phyloP scores from a whole-genome alignment of 768 basidiomycete species.

The Postia placenta region DNA sequence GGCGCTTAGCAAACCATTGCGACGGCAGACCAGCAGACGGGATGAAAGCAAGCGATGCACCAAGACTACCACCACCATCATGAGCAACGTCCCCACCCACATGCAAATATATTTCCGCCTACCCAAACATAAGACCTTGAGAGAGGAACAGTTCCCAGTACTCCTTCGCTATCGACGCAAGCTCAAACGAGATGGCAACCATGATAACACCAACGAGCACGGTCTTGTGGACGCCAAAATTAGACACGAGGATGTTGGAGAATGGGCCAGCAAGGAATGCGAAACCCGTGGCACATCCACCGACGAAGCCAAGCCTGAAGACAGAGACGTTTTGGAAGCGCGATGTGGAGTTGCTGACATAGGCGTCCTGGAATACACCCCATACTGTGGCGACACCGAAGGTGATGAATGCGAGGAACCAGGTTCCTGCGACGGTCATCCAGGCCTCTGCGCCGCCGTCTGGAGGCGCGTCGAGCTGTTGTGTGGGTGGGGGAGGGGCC shows the following conservation, averaged over 20 bases:
- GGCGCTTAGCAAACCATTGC: background rate
- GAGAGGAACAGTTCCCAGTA: constrained; percentile 1
- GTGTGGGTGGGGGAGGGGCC: no score
- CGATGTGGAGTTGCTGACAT: background rate
- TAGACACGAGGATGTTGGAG: background rate
- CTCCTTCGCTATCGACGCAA: background rate
- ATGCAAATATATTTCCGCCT: background rate
- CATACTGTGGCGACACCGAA: constrained; percentile 1
- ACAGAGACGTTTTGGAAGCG: background rate
- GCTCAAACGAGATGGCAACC: background rate
- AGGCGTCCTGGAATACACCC: constrained; percentile 1
- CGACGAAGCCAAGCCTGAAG: background rate
- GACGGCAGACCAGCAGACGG: background rate
- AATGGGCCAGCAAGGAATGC: background rate
- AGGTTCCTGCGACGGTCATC: background rate
- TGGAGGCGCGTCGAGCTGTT: background rate
- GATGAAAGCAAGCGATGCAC: background rate
- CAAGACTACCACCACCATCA: no score
- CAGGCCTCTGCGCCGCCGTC: constrained; percentile 1
- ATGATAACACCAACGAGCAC: background rate
- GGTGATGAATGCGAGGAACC: constrained; percentile 1
- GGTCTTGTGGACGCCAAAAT: background rate
- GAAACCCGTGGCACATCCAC: background rate
- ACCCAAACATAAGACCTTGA: background rate
- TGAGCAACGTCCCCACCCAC: background rate